Evolutionary conservation across 2,329 filamentous ascomycete genomes (phyloP), one percentile per base, ranked within the genome.

Genomic region (Xylogone sp.): DNA sequence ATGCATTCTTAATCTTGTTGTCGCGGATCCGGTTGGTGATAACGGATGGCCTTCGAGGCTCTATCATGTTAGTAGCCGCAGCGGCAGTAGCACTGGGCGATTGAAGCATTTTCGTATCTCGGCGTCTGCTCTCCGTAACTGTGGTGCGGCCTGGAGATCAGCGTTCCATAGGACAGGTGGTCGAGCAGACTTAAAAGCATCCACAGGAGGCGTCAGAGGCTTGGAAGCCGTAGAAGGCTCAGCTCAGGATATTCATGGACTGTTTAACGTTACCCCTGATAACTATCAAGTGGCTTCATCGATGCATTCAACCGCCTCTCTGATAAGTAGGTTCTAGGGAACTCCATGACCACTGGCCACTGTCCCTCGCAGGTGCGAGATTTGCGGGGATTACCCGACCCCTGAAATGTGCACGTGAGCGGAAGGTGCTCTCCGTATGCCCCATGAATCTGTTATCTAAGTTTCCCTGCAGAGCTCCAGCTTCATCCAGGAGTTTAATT

Each of bases 1-100:
- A 49, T 24, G 47, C 42, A 20, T 43, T 49, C 27, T 49, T 49
- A 27, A 49, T 49, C 34, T 49, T 49, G 34, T 16, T 39, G n/a
- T 39, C 34, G 13, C 34, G 34, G n/a, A 39, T 18, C n/a, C 34
- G 34, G n/a, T 39, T 39, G 5, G 34, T 7, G 13, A 39, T 18
- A 16, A 7, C n/a, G 4, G 34, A 13, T 4, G 12, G 34, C 34
- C 34, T 39, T 27, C 24, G n/a, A 4, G 34, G 34, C 34, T 39
- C 34, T 39, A 5, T 39, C n/a, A 10, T 27, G 24, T 10, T 27
- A 27, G 24, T 27, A 5, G 24, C 10, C 5, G 24, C n/a, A 16
- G 34, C 4, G n/a, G 8, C n/a, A 39, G 34, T 4, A 39, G 34
- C 13, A 18, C 13, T 39, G 34, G 34, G 34, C 4, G 34, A 39